phyloP scores from a whole-genome alignment of 2,329 filamentous ascomycete genomes.

The Hypoxylon sp. region DNA sequence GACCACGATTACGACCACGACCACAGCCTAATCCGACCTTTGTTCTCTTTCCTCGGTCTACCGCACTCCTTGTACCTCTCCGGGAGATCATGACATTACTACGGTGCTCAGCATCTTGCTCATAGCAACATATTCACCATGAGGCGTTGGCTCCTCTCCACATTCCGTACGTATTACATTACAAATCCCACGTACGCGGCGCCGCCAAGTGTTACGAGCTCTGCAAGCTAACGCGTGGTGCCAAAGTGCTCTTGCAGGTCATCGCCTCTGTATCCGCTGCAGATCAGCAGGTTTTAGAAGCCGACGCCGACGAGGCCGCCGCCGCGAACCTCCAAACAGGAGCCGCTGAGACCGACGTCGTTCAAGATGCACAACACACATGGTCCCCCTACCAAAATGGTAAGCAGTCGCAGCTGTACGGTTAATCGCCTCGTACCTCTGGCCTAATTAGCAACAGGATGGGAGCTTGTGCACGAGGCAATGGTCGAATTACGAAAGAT shows the following conservation, averaged over 20 bases:
- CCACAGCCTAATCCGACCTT: slow-evolving; percentile 1
- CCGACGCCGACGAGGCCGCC: slow-evolving; percentile 31
- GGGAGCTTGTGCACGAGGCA: slow-evolving; percentile 62
- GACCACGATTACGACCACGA: slow-evolving; percentile 1
- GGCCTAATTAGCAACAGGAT: slow-evolving; percentile 49
- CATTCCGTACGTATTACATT: slow-evolving; percentile 42
- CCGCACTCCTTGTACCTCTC: slow-evolving; percentile 20
- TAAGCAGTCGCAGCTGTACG: slow-evolving; percentile 25
- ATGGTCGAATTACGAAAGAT: slow-evolving; percentile 59
- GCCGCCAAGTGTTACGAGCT: neutral
- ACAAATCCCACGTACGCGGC: slow-evolving; percentile 1
- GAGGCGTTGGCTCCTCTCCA: slow-evolving; percentile 45
- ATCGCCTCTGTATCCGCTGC: slow-evolving; percentile 36
- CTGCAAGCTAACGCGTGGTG: slow-evolving; percentile 10
- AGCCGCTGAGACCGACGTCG: slow-evolving; percentile 39
- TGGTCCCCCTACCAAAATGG: slow-evolving; percentile 47
- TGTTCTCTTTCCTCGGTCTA: slow-evolving; percentile 4
- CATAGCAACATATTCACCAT: slow-evolving; percentile 44
- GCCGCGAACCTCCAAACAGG: slow-evolving; percentile 35
- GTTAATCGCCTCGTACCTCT: neutral
- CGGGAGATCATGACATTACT: slow-evolving; percentile 44
- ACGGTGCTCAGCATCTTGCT: slow-evolving; percentile 41
- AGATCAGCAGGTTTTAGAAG: slow-evolving; percentile 43
- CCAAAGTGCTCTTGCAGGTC: slow-evolving; percentile 45
- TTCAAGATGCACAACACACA: slow-evolving; percentile 35